Evolutionary conservation across 148 eudicot genomes (phyloP).

Genomic region (Spergularia marina): DNA sequence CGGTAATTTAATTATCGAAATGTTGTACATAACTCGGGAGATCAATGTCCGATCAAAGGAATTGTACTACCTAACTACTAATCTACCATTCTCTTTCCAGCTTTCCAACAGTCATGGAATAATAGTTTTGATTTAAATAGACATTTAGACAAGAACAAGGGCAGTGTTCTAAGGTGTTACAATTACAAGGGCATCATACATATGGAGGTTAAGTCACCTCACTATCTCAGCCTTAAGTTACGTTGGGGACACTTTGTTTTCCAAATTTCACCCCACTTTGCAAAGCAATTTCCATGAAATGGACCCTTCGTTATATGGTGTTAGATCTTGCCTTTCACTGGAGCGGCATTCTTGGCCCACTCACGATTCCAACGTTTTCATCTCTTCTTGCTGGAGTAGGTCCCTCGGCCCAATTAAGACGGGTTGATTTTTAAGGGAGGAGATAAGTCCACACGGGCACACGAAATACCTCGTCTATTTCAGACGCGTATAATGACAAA

Average conservation of each 20-base stretch:
- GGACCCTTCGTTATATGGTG: slow-evolving; percentile 32
- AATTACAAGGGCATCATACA: slow-evolving; percentile 12
- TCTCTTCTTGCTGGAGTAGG: not conserved
- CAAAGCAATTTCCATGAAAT: slow-evolving; percentile 4
- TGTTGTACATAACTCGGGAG: not conserved
- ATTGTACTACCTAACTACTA: not conserved
- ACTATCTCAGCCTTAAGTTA: slow-evolving; percentile 6
- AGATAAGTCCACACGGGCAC: no score
- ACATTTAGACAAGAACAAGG: not conserved
- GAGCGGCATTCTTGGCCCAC: slow-evolving; percentile 22
- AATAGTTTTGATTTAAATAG: slow-evolving; percentile 13
- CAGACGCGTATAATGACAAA: no score
- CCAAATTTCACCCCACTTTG: not conserved
- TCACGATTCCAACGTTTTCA: not conserved
- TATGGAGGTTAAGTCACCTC: slow-evolving; percentile 17
- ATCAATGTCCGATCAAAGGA: no score
- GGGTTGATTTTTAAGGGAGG: no score
- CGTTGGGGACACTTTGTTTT: slow-evolving; percentile 5
- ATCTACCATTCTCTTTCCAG: not conserved
- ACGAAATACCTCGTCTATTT: no score
- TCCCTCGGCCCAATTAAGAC: no score
- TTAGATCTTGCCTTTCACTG: slow-evolving; percentile 34
- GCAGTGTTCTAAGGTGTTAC: not conserved
- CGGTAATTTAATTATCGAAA: not conserved
- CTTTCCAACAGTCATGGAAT: slow-evolving; percentile 18